phyloP scores from a whole-genome alignment of 73 alveolate species.

The Paramecium octaurelia region DNA sequence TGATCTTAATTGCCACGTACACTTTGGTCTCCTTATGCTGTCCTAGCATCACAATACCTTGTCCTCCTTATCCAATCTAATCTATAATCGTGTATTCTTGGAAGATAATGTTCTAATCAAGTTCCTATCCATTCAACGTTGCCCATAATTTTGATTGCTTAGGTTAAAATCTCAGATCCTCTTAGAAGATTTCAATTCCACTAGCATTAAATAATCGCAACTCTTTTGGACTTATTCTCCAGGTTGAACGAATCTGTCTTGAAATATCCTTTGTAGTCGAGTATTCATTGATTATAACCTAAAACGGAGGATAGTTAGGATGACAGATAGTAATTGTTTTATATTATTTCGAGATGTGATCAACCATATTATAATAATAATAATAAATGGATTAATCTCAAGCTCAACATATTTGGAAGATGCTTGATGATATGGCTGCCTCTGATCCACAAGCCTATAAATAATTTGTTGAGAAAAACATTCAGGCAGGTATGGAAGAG shows the following conservation, averaged over 20 bases:
- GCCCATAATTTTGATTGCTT: neutral
- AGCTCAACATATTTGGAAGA: conserved; percentile 35
- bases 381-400: neutral
- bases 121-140: neutral
- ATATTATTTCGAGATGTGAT: neutral
- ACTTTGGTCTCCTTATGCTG: neutral
- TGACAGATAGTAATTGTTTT: neutral
- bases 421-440: conserved; percentile 42
- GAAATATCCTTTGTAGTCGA: neutral
- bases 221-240: conserved; percentile 12
- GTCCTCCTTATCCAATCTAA: neutral
- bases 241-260: neutral
- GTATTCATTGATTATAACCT: neutral
- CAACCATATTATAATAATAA: neutral
- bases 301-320: neutral
- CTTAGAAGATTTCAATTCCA: neutral
- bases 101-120: neutral
- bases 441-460: neutral
- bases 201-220: neutral
- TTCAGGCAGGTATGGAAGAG: neutral
- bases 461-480: conserved; percentile 27
- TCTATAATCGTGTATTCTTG: neutral
- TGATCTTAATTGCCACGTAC: neutral
- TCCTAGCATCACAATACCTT: neutral
- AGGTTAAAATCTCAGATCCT: neutral